Base-by-base conservation (phyloP, 768 basidiomycete genomes). In the Phanerochaete carnosa region DNA sequence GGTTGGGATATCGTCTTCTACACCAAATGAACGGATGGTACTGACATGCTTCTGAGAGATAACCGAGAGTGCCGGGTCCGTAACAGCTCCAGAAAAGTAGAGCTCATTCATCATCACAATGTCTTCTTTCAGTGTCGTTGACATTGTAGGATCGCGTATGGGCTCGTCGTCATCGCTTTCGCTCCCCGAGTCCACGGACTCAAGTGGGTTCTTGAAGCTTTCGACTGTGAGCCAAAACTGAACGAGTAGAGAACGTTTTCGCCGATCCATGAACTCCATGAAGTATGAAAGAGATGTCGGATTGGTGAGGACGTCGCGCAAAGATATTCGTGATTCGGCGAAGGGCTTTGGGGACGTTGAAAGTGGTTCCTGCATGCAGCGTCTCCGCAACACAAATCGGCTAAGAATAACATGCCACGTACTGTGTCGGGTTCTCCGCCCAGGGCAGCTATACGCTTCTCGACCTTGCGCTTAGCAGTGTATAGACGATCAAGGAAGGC, bases 181-280 rank as follows among this genome's bases (percentile, higher is more conserved):
- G 22, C 75, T 72, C 2, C 77, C 74, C 15, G 80, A 80, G 64
- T 94, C 89, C 5, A 90, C 82, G 2, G 86, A 83, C 72, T 97
- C 95, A 28, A 99, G 75, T 0, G 97, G 97, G 65, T 96, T 94
- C 76, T 98, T 98, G 82, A 98, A 96, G 60, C 93, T 94, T 75
- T 99, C 95, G 2, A 98, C 92, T 0, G 94, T 94, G 1, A 98
- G 79, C 96, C 96, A 98, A 74, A 98, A 99, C 64, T 98, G 96
- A 2, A 97, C 93, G 11, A 94, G 84, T 13, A 92, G 69, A 13
- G 95, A 91, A 30, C 90, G 85, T 61, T 86, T 82, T 8, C 90
- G 84, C 15, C 97, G 84, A 66, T 98, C 97, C 93, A 98, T 95
- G 67, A 93, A 97, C 76, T 99, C 97, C 88, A 98, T 95, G 76